These are phyloP conservation scores for Ustulina deusta DNA, from an alignment of 2,329 filamentous ascomycete species.

Conservation along the genomic window DNA sequence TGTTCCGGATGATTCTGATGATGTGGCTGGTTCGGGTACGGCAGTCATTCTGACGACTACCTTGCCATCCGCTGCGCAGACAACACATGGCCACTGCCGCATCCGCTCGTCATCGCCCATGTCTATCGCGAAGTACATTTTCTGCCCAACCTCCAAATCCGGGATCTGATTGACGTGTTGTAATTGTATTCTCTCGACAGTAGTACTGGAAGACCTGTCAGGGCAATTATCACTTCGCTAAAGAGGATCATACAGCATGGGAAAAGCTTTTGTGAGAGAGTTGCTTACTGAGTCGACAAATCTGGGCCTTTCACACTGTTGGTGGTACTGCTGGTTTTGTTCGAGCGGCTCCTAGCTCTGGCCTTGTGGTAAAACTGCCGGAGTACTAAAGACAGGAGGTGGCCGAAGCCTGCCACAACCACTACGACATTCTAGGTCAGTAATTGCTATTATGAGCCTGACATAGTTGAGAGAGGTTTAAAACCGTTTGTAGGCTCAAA, in stretches of 20 bases:
- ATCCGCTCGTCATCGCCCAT: slow-evolving; percentile 45
- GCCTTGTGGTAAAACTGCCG: slow-evolving; percentile 43
- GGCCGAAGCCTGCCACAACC: slow-evolving; percentile 66
- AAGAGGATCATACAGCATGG: no score
- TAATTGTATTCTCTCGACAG: slow-evolving; percentile 8
- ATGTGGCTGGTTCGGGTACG: slow-evolving; percentile 13
- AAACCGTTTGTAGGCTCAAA: background rate
- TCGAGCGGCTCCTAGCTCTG: slow-evolving; percentile 33
- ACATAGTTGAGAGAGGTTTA: background rate
- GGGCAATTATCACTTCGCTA: background rate
- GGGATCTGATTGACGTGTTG: background rate
- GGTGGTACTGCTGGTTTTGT: slow-evolving; percentile 21
- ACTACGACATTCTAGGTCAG: slow-evolving; percentile 43
- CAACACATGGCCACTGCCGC: slow-evolving; percentile 43
- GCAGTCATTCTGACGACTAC: slow-evolving; percentile 40
- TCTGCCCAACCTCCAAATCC: slow-evolving; percentile 27
- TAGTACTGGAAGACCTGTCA: background rate
- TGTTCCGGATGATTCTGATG: background rate
- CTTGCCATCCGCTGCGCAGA: slow-evolving; percentile 41
- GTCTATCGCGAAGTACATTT: slow-evolving; percentile 42
- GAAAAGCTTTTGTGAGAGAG: no score
- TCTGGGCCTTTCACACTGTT: slow-evolving; percentile 5
- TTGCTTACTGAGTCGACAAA: slow-evolving; percentile 18
- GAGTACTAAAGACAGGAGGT: slow-evolving; percentile 55
- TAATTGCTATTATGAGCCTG: background rate